A percentile compares a stretch with the other conserved stretches of the same genome.
Conservation (phyloP, 2,329 filamentous ascomycete species). For the Xylaria sp. region DNA sequence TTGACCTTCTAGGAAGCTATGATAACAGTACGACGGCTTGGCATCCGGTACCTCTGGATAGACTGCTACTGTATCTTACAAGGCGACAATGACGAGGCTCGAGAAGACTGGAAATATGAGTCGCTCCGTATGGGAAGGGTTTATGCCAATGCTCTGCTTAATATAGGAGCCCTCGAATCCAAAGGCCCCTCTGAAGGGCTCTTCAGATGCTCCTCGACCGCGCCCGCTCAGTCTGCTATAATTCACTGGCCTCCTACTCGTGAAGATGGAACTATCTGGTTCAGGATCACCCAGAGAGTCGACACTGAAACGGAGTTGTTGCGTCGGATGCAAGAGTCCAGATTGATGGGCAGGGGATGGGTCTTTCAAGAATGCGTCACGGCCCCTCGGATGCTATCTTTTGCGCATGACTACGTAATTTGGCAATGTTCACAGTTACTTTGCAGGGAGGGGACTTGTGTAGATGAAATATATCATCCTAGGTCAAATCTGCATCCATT, state of each 20-base stretch:
- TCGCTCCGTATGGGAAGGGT: conserved; percentile 11
- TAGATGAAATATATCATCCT: background rate
- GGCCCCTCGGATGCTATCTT: conserved; percentile 28
- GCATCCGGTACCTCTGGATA: conserved; percentile 27
- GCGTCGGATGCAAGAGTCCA: background rate
- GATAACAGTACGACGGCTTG: background rate
- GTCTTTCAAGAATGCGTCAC: conserved; percentile 19
- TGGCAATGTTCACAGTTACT: conserved; percentile 18
- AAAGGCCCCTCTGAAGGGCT: background rate
- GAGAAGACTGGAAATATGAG: conserved; percentile 13
- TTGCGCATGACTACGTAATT: background rate
- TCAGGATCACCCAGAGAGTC: background rate
- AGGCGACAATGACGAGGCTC: background rate
- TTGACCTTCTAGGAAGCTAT: conserved; percentile 23
- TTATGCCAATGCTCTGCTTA: conserved; percentile 22
- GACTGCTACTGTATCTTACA: conserved; percentile 30
- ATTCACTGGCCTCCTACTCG: background rate
- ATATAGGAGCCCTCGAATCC: conserved; percentile 25
- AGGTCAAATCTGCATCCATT: background rate
- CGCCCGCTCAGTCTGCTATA: background rate
- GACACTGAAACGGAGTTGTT: too few relatives aligned
- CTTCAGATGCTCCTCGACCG: background rate
- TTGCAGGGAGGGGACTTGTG: background rate
- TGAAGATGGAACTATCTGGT: background rate
- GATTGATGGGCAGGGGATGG: conserved; percentile 20